phyloP scores from a whole-genome alignment of 176 grass and related monocot genomes.

The Bonia amplexicaulis region DNA sequence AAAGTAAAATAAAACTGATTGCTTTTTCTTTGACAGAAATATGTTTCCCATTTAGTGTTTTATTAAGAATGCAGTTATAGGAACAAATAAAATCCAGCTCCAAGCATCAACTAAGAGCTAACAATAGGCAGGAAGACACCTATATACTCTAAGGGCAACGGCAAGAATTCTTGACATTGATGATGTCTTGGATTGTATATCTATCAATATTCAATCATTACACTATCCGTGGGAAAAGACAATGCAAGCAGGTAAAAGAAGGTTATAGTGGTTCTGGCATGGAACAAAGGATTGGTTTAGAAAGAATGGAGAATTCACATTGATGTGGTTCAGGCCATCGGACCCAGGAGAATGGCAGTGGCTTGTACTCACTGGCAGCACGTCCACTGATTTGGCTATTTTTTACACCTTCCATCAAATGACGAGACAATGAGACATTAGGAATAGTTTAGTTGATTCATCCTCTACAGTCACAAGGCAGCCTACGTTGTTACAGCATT shows the following conservation, averaged over 20 bases:
- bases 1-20: background rate
- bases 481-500: background rate
- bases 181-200: constrained; percentile 1
- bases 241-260: constrained; percentile 10
- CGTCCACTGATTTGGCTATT: constrained; percentile 44
- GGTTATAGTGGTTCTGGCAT: background rate
- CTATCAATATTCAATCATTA: background rate
- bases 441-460: constrained; percentile 29
- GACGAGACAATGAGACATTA: constrained; percentile 8
- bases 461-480: background rate
- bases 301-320: constrained; percentile 41
- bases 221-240: background rate
- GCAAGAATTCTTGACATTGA: background rate
- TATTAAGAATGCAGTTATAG: background rate
- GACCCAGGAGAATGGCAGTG: constrained; percentile 46
- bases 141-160: background rate
- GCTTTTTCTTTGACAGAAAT: background rate
- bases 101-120: background rate
- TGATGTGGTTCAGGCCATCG: constrained; percentile 46
- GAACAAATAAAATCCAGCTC: background rate
- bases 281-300: background rate
- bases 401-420: constrained; percentile 44
- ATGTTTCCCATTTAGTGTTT: background rate
- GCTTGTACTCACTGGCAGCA: constrained; percentile 41
- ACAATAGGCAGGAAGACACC: background rate